phyloP scores from a whole-genome alignment of 129 eudicot genomes.

The Tagetes patula region DNA sequence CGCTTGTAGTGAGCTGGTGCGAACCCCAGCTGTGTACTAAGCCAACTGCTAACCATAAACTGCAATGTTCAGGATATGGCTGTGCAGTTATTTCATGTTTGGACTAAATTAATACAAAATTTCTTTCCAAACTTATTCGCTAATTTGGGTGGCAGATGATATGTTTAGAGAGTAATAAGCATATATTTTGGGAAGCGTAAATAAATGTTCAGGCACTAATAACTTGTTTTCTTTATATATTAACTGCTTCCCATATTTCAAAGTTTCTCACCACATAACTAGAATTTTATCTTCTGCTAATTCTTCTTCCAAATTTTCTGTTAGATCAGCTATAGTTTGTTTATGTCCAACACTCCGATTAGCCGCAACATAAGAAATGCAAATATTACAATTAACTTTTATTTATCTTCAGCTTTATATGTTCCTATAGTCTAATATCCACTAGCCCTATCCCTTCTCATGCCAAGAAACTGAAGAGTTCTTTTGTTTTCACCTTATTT shows the following conservation, averaged over 20 bases:
- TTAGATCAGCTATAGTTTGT: neutral
- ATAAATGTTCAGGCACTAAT: neutral
- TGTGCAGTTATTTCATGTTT: neutral
- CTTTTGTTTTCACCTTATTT: neutral
- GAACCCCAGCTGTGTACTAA: neutral
- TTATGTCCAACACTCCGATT: neutral
- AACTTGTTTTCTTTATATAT: neutral
- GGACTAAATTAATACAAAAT: neutral
- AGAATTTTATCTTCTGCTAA: neutral
- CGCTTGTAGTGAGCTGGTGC: conserved; percentile 5
- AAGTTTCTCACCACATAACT: neutral
- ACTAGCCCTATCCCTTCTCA: neutral
- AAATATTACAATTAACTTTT: neutral
- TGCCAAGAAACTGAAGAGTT: neutral
- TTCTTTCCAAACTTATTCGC: neutral
- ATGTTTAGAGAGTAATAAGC: neutral
- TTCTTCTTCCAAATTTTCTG: neutral
- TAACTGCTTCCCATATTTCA: neutral
- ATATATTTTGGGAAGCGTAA: neutral
- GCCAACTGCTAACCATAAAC: neutral
- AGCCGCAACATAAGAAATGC: too few species aligned
- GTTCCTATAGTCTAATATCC: neutral
- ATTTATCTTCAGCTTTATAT: neutral
- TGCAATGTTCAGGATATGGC: neutral
- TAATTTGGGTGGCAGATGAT: neutral